These are phyloP conservation scores for Zopfia rhizophila DNA, from an alignment of 2,329 filamentous ascomycete species.

Conservation along the genomic window DNA sequence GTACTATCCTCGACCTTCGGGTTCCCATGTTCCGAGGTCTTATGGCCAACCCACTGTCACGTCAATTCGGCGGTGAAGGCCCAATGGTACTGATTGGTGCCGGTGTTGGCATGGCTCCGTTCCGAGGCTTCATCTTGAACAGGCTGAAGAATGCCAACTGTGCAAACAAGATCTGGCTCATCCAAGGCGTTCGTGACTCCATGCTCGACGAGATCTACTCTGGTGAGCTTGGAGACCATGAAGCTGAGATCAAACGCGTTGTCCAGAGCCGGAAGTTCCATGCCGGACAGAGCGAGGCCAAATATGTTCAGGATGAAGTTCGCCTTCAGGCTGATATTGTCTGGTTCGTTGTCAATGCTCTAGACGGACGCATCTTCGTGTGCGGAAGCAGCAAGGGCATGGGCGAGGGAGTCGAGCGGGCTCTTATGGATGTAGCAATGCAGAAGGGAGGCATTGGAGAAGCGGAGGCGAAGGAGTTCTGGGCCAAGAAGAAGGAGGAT, in stretches of 20 bases:
- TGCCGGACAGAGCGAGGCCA: conserved; percentile 68
- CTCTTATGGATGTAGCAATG: conserved; percentile 91
- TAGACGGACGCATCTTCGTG: conserved; percentile 97
- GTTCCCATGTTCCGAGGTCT: conserved; percentile 98
- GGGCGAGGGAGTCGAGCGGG: conserved; percentile 93
- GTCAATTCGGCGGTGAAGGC: conserved; percentile 90
- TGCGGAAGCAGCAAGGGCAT: conserved; percentile 96
- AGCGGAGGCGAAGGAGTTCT: conserved; percentile 86
- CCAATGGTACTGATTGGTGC: conserved; percentile 98
- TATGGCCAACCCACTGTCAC: conserved; percentile 95
- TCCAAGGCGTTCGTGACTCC: conserved; percentile 93
- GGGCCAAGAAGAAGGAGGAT: conserved; percentile 88
- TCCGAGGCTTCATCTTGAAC: conserved; percentile 96
- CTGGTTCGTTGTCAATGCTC: conserved; percentile 95
- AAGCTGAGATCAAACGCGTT: conserved; percentile 65
- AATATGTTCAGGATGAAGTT: conserved; percentile 97
- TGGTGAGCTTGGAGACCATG: conserved; percentile 94
- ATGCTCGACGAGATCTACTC: conserved; percentile 96
- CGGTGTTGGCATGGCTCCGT: conserved; percentile 95
- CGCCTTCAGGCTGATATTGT: conserved; percentile 92
- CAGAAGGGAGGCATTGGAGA: conserved; percentile 86
- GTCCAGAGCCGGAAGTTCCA: conserved; percentile 60
- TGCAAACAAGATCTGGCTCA: conserved; percentile 97
- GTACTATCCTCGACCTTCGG: conserved; percentile 69
- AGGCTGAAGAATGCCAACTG: conserved; percentile 93